Evolutionary conservation across 805 yeast genomes (phyloP).

Genomic region (Yarrowia divulgata): DNA sequence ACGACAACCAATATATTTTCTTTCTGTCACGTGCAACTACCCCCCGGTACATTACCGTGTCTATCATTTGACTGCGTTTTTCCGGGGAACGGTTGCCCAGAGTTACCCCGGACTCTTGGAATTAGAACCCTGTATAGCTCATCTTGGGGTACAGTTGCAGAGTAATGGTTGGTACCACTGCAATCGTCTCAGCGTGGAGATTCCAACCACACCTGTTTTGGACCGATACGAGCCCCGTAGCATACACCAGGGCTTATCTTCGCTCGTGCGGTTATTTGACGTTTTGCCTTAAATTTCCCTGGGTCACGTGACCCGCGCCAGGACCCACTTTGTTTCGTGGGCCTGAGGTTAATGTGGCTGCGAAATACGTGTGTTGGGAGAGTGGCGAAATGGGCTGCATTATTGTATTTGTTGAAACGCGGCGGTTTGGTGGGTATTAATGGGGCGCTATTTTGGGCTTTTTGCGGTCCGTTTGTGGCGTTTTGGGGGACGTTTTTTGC

Average conservation of each 20-base stretch:
- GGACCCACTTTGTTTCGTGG: slow-evolving; percentile 11
- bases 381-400: slow-evolving; percentile 19
- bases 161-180: background rate
- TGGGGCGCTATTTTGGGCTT: background rate
- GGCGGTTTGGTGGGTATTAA: background rate
- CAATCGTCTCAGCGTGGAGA: background rate
- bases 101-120: slow-evolving; percentile 1
- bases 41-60: too few relatives aligned
- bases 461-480: background rate
- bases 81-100: background rate
- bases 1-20: too few relatives aligned
- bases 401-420: background rate
- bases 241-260: background rate
- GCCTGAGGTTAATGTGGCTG: slow-evolving; percentile 9
- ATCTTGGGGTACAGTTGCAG: background rate
- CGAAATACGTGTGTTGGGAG: slow-evolving; percentile 12
- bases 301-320: background rate
- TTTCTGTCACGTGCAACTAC: too few relatives aligned
- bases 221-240: background rate
- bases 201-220: background rate
- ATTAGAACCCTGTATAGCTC: background rate
- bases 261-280: background rate
- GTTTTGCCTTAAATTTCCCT: background rate
- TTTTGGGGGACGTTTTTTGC: background rate
- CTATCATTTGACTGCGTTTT: background rate